Evolutionary conservation across 2,329 filamentous ascomycete genomes (phyloP), one percentile per base, ranked within the genome.

Genomic region (Magnaporthiopsis rhizophila): DNA sequence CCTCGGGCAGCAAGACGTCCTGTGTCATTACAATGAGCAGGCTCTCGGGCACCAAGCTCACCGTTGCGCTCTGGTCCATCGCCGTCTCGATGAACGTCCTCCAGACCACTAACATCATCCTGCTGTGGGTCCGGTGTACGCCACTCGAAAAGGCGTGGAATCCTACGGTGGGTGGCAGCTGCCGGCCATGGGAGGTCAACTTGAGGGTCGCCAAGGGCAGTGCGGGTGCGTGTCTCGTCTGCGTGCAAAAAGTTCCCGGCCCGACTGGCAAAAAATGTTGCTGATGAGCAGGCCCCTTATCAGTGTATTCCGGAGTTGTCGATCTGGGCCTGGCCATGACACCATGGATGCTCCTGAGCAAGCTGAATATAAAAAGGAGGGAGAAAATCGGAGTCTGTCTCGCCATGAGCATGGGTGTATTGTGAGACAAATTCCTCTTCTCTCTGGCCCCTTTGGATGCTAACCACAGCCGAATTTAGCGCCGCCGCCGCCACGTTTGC

Each of bases 11-110:
- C 67, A 78, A 78, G 69, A 77, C 74, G 0, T 76, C 75, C 0
- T 76, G 78, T 65, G 74, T 72, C 21, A 67, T 76, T 38, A 76
- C 74, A 1, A 68, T 77, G 24, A 69, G 77, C 30, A 72, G 73
- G 1, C 69, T 76, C 60, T 60, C 72, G 30, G 32, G 32, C n/a
- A 32, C 32, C n/a, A 34, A 24, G 32, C 59, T 60, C 6, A 60
- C 32, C 30, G 21, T 26, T 15, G 59, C 59, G 9, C 59, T 60
- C 13, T 75, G 73, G 70, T 72, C 71, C 32, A 68, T 74, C 6
- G 70, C 76, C 32, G 61, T 73, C 6, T 69, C 71, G 8, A 70
- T 76, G 64, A 75, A 76, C 65, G n/a, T 72, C 12, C 67, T 71
- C 28, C 68, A 75, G 36, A 66, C 69, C 12, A 62, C 70, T 3